These are phyloP conservation scores for Saturnispora hagleri DNA, from an alignment of 805 yeast genomes.

Conservation along the genomic window DNA sequence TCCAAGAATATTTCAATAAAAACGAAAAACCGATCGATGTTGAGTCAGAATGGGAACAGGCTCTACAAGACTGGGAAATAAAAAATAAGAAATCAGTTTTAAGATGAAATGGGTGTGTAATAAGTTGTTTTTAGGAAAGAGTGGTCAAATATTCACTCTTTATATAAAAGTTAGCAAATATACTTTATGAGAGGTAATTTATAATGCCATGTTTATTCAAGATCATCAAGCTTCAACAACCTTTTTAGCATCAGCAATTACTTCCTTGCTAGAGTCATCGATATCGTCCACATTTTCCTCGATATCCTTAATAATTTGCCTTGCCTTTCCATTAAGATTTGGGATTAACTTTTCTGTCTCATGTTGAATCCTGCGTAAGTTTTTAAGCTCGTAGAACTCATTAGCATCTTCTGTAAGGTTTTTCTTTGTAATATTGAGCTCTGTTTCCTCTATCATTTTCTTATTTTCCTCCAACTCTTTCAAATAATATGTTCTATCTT, in stretches of 20 bases:
- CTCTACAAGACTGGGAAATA: slow-evolving; percentile 50
- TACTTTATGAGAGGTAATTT: not conserved
- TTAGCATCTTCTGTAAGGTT: slow-evolving; percentile 19
- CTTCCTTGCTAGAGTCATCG: slow-evolving; percentile 1
- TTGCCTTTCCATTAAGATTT: slow-evolving; percentile 17
- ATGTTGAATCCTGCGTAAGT: slow-evolving; percentile 15
- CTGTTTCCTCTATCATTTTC: slow-evolving; percentile 14
- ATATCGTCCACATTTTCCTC: slow-evolving; percentile 16
- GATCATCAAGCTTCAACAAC: slow-evolving; percentile 1
- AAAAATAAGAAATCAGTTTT: slow-evolving; percentile 13
- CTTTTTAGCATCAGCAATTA: slow-evolving; percentile 19
- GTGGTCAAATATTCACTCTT: not conserved
- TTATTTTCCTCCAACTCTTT: slow-evolving; percentile 37
- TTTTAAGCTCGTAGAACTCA: slow-evolving; percentile 3
- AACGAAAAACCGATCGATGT: slow-evolving; percentile 38
- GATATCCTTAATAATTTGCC: slow-evolving; percentile 16
- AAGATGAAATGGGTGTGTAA: slow-evolving; percentile 1
- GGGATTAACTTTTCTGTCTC: slow-evolving; percentile 26
- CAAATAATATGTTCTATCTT: slow-evolving; percentile 55
- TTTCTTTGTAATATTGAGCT: slow-evolving; percentile 15
- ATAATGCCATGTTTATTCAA: not conserved
- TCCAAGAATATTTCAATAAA: slow-evolving; percentile 27
- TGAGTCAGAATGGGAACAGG: slow-evolving; percentile 66
- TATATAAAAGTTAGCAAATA: not conserved
- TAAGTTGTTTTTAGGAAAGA: not conserved